Percentiles rank a stretch among this genome's conserved stretches.
These are phyloP conservation scores for Lyophyllum shimeji DNA, from an alignment of 768 basidiomycete genomes.

Conservation along the genomic window DNA sequence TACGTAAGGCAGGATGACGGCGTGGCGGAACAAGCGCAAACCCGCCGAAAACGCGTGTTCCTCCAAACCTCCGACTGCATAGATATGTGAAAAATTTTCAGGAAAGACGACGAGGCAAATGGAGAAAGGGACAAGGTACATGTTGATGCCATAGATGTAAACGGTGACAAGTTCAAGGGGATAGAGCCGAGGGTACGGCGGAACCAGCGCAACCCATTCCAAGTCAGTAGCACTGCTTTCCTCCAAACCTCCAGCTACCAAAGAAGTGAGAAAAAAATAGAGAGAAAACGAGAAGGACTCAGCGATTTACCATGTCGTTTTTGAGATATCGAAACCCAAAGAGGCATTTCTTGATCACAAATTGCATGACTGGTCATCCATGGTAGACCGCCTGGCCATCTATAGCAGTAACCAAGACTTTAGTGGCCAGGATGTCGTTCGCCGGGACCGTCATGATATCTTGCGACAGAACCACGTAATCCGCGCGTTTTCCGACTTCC, in stretches of 20 bases:
- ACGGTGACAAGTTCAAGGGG: conserved; percentile 1
- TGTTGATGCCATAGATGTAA: not conserved
- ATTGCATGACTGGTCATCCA: conserved; percentile 17
- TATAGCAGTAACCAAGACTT: conserved; percentile 73
- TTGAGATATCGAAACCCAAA: not conserved
- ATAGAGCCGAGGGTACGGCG: conserved; percentile 22
- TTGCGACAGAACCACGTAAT: conserved; percentile 80
- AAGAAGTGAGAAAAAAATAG: not conserved
- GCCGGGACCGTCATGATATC: conserved; percentile 74
- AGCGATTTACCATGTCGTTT: not conserved
- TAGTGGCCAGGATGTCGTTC: conserved; percentile 61
- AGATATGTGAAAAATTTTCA: no score
- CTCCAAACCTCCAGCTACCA: conserved; percentile 10
- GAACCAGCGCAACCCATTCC: conserved; percentile 12
- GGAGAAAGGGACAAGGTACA: not conserved
- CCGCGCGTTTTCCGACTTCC: conserved; percentile 75
- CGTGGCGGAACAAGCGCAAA: not conserved
- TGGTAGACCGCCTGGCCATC: conserved; percentile 61
- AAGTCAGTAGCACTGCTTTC: not conserved
- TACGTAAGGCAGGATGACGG: not conserved
- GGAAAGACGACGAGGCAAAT: not conserved
- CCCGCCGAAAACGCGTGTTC: not conserved
- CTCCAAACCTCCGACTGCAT: not conserved
- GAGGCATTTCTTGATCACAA: not conserved
- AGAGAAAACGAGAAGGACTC: not conserved